Base-by-base conservation (phyloP, 176 grass and related monocot genomes). In the Guadua angustifolia region DNA sequence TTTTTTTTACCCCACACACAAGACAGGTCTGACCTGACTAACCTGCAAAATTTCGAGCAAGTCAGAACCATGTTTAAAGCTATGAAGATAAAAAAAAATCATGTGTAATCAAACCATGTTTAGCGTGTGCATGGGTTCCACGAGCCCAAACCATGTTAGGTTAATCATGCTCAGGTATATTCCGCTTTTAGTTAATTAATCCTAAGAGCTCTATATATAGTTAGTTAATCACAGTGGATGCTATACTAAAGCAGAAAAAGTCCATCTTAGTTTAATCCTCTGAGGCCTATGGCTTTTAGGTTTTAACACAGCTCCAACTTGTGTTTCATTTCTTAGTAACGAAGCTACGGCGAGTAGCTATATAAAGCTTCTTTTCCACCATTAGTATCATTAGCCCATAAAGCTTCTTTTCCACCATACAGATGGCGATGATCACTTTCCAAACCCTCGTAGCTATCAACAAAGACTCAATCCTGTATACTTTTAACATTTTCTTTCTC, bases 311-410 rank as follows among this genome's bases (percentile, higher is more conserved):
- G 19, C n/a, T 56, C 26, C 17, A 46, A 19, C 32, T 52, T 39
- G 15, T 50, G 43, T 43, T 74, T 42, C 53, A n/a, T 85, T 89
- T 75, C 87, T 89, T 85, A 85, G 77, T 46, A 68, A 52, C 88
- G 77, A 89, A 89, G 88, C 77, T 70, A 85, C 6, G 62, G 40
- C 22, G 25, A 80, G 58, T 11, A 63, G 62, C 5, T 12, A 5
- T 12, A 10, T 25, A 25, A 83, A 83, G 81, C 56, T 22, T 14
- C 56, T 40, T 62, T 22, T 50, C 6, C 69, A 5, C 56, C 45
- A 38, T 60, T 12, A 4, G 21, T 24, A 58, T 24, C 57, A 60
- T 10, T 77, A 46, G 11, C 39, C 22, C 51, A 57, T 50, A 83
- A 83, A 83, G 81, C 56, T 22, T 14, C 56, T 40, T 62, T 22